A percentile compares a stretch with the other conserved stretches of the same genome.
These are phyloP conservation scores for Nemania bipapillata DNA, from an alignment of 2,329 filamentous ascomycete genomes.

Conservation along the genomic window DNA sequence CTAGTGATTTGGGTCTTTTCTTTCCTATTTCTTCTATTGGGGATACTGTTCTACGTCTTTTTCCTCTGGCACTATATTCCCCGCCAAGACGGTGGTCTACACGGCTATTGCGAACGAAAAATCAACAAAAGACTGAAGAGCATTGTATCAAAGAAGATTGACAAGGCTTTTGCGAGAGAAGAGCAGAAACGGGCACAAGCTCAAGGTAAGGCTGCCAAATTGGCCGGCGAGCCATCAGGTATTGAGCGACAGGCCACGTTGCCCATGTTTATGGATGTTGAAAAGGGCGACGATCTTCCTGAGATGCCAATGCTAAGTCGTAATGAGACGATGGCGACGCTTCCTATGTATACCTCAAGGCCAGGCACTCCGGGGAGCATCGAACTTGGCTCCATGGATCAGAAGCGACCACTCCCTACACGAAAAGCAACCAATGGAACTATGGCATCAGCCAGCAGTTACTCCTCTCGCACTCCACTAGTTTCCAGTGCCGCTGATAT, in stretches of 20 bases:
- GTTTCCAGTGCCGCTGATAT: constrained; percentile 69
- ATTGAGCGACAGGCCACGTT: constrained; percentile 72
- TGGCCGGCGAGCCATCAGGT: constrained; percentile 63
- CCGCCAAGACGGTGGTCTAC: constrained; percentile 79
- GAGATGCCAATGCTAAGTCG: constrained; percentile 69
- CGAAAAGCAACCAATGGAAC: constrained; percentile 60
- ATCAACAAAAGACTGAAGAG: constrained; percentile 84
- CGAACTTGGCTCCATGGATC: constrained; percentile 65
- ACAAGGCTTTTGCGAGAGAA: constrained; percentile 85
- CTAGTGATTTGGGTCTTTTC: constrained; percentile 88
- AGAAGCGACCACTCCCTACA: constrained; percentile 61
- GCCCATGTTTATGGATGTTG: constrained; percentile 66
- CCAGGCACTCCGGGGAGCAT: constrained; percentile 65
- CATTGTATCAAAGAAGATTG: constrained; percentile 87
- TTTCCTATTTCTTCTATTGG: constrained; percentile 77
- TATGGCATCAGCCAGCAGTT: constrained; percentile 68
- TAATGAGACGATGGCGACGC: constrained; percentile 69
- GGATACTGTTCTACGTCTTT: constrained; percentile 80
- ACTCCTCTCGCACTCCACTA: constrained; percentile 72
- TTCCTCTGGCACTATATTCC: constrained; percentile 96
- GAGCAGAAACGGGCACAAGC: constrained; percentile 68
- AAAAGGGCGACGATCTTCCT: constrained; percentile 63
- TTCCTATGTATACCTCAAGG: constrained; percentile 71
- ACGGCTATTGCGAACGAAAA: constrained; percentile 89
- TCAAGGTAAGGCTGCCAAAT: constrained; percentile 63